Evolutionary conservation across 345 rosid genomes (phyloP).

Genomic region (Hevea brasiliensis): DNA sequence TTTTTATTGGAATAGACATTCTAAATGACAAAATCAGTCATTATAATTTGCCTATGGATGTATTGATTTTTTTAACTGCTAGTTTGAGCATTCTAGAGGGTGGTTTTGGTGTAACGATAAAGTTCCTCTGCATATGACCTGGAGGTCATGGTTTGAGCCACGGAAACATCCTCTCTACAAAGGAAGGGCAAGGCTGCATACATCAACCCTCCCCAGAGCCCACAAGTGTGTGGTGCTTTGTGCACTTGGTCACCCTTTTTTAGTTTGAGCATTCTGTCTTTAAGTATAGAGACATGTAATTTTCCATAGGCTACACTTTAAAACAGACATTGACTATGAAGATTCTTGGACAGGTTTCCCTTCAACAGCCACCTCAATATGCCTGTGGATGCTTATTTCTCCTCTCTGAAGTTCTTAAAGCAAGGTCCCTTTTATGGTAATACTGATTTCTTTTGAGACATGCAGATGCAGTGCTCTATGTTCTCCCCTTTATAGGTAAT

Average conservation of each 20-base stretch:
- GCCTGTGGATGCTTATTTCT: conserved; percentile 95
- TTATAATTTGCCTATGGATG: neutral
- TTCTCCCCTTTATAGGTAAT: neutral
- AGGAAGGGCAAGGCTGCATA: too few species aligned
- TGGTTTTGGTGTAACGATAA: too few species aligned
- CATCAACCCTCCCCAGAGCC: too few species aligned
- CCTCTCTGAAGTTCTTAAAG: conserved; percentile 88
- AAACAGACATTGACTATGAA: conserved; percentile 15
- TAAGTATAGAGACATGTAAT: neutral
- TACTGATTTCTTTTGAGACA: conserved; percentile 10
- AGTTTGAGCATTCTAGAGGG: neutral
- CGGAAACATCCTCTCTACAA: too few species aligned
- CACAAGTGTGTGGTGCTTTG: too few species aligned
- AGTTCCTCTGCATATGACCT: too few species aligned
- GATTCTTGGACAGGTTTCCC: conserved; percentile 65
- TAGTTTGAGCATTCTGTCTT: neutral
- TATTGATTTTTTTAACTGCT: neutral
- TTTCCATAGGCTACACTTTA: conserved; percentile 1
- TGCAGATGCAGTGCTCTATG: neutral
- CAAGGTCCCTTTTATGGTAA: conserved; percentile 85
- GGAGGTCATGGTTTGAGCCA: too few species aligned
- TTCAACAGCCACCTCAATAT: conserved; percentile 92
- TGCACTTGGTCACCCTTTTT: too few species aligned
- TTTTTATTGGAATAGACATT: neutral
- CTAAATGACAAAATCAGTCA: neutral